Conservation (phyloP, 176 grass and related monocot genomes). For the Avena insularis region DNA sequence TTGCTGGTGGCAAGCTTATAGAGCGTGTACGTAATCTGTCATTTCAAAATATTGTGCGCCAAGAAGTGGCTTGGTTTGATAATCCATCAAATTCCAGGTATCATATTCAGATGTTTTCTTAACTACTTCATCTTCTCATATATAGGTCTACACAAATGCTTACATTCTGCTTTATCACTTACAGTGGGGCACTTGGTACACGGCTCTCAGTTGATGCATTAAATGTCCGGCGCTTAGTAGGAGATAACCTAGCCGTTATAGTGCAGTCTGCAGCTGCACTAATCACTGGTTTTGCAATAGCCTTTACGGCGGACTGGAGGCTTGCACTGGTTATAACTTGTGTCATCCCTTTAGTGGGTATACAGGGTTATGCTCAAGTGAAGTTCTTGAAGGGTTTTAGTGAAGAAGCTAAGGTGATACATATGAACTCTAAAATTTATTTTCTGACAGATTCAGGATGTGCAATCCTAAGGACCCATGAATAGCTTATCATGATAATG, state of each 20-base stretch:
- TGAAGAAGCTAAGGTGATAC: slow-evolving; percentile 66
- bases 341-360: slow-evolving; percentile 69
- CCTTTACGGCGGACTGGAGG: slow-evolving; percentile 71
- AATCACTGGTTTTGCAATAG: slow-evolving; percentile 68
- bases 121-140: background rate
- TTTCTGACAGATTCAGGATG: background rate
- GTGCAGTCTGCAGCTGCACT: slow-evolving; percentile 64
- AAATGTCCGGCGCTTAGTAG: slow-evolving; percentile 73
- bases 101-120: slow-evolving; percentile 4
- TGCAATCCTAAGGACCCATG: background rate
- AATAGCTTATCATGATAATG: background rate
- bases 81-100: slow-evolving; percentile 78
- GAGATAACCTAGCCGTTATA: slow-evolving; percentile 77
- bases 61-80: slow-evolving; percentile 91
- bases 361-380: slow-evolving; percentile 64
- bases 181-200: slow-evolving; percentile 82
- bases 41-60: slow-evolving; percentile 67
- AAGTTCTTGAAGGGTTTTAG: slow-evolving; percentile 75
- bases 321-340: slow-evolving; percentile 72
- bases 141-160: background rate
- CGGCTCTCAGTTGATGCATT: slow-evolving; percentile 80
- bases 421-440: slow-evolving; percentile 11
- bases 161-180: slow-evolving; percentile 22
- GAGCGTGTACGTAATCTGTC: slow-evolving; percentile 63
- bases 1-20: slow-evolving; percentile 86